These are phyloP conservation scores for Fusarium luffae DNA, from an alignment of 2,329 filamentous ascomycete species.

Conservation along the genomic window DNA sequence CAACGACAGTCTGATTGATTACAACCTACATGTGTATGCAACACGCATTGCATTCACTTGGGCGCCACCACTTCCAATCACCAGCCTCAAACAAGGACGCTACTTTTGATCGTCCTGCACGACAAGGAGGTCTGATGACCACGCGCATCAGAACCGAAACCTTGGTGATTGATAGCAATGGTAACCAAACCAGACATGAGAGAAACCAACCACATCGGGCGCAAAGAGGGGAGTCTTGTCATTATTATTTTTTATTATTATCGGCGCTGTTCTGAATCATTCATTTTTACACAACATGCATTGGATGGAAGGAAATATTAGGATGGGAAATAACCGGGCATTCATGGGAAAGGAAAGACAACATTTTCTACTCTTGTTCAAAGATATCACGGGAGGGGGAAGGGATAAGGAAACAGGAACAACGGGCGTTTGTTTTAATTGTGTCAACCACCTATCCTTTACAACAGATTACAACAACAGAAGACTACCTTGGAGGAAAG, in stretches of 20 bases:
- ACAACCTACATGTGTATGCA: too few relatives aligned
- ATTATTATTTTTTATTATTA: slow-evolving; percentile 11
- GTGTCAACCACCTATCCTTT: slow-evolving; percentile 9
- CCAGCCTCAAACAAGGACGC: slow-evolving; percentile 20
- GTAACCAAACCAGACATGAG: background rate
- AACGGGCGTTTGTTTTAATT: slow-evolving; percentile 33
- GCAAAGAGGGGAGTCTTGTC: slow-evolving; percentile 15
- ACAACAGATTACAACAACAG: slow-evolving; percentile 27
- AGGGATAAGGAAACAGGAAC: background rate
- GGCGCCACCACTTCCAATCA: slow-evolving; percentile 29
- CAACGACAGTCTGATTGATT: background rate
- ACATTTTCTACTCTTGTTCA: background rate
- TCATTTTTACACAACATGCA: slow-evolving; percentile 29
- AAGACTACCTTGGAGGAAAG: background rate
- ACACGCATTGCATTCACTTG: background rate
- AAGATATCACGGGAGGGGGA: slow-evolving; percentile 34
- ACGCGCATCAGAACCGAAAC: slow-evolving; percentile 1
- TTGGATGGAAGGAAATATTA: slow-evolving; percentile 24
- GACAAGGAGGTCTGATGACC: slow-evolving; percentile 28
- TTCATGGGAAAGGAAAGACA: slow-evolving; percentile 31
- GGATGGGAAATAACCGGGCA: slow-evolving; percentile 24
- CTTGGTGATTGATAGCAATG: slow-evolving; percentile 9
- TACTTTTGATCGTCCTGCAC: slow-evolving; percentile 14
- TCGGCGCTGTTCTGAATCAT: slow-evolving; percentile 23
- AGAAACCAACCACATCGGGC: slow-evolving; percentile 25